Evolutionary conservation across 2,329 filamentous ascomycete species (phyloP).

Genomic region (Verticillium albo-atrum): DNA sequence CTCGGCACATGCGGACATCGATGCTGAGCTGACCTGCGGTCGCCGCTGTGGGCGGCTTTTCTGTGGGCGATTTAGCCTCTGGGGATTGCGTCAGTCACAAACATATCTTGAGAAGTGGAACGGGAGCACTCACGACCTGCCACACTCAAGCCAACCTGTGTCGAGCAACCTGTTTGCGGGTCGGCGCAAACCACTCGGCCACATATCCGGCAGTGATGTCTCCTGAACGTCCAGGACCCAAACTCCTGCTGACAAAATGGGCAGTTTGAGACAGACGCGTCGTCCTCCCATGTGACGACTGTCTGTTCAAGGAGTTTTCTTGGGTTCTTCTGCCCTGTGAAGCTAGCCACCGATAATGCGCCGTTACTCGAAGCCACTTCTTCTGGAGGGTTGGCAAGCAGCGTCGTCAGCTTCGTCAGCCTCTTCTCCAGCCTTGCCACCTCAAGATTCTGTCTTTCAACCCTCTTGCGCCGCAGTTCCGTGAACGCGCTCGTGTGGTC

Average conservation of each 20-base stretch:
- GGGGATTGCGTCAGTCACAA: constrained; percentile 10
- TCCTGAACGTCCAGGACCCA: constrained; percentile 83
- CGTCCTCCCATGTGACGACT: constrained; percentile 93
- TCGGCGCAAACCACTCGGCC: constrained; percentile 92
- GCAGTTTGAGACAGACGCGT: constrained; percentile 72
- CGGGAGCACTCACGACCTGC: constrained; percentile 37
- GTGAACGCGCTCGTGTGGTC: constrained; percentile 72
- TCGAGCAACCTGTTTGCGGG: constrained; percentile 76
- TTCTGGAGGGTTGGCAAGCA: constrained; percentile 71
- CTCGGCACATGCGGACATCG: constrained; percentile 87
- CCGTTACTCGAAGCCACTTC: constrained; percentile 51
- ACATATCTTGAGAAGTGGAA: neutral
- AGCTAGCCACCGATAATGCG: constrained; percentile 54
- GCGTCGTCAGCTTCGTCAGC: constrained; percentile 80
- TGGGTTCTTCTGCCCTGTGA: constrained; percentile 67
- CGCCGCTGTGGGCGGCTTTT: constrained; percentile 28
- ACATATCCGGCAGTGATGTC: constrained; percentile 93
- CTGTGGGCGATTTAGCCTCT: constrained; percentile 37
- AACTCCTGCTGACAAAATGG: constrained; percentile 97
- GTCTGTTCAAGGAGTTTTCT: constrained; percentile 84
- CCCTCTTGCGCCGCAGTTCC: constrained; percentile 65
- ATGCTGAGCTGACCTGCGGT: constrained; percentile 60
- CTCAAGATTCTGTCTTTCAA: constrained; percentile 84
- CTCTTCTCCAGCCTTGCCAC: constrained; percentile 87
- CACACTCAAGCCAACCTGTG: constrained; percentile 76